A percentile compares a stretch with the other conserved stretches of the same genome.
phyloP scores from a whole-genome alignment of 2,329 filamentous ascomycete genomes.

The Tolypocladium ovalisporum region DNA sequence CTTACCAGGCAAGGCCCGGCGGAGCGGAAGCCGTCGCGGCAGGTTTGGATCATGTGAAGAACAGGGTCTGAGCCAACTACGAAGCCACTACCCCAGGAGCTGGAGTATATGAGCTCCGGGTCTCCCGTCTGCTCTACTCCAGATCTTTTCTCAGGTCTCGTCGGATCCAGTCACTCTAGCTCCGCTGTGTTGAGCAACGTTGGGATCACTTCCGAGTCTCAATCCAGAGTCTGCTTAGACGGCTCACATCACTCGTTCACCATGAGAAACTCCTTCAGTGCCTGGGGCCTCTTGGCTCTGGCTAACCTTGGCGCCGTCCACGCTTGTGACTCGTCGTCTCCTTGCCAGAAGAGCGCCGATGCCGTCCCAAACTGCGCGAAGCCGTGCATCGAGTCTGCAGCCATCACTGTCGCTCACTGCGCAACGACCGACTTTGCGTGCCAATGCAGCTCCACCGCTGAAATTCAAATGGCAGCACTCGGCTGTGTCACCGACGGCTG shows the following conservation, averaged over 20 bases:
- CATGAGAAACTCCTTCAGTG: constrained; percentile 5
- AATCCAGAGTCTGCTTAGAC: background rate
- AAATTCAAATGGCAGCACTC: constrained; percentile 11
- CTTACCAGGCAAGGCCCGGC: background rate
- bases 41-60: background rate
- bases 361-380: constrained; percentile 13
- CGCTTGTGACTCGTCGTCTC: constrained; percentile 9
- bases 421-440: constrained; percentile 12
- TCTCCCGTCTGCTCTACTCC: background rate
- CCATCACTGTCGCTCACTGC: constrained; percentile 11
- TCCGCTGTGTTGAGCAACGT: background rate
- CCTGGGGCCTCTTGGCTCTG: constrained; percentile 10
- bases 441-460: constrained; percentile 10
- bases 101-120: background rate
- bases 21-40: background rate
- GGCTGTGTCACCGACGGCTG: constrained; percentile 12
- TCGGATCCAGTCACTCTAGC: background rate
- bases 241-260: background rate
- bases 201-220: background rate
- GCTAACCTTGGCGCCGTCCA: constrained; percentile 6
- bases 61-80: background rate
- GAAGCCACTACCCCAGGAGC: background rate
- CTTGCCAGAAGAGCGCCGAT: constrained; percentile 14
- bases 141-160: background rate
- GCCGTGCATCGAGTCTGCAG: constrained; percentile 14